Evolutionary conservation across 164 flowering plant species (phyloP).

Genomic region (Nelumbo lutea): DNA sequence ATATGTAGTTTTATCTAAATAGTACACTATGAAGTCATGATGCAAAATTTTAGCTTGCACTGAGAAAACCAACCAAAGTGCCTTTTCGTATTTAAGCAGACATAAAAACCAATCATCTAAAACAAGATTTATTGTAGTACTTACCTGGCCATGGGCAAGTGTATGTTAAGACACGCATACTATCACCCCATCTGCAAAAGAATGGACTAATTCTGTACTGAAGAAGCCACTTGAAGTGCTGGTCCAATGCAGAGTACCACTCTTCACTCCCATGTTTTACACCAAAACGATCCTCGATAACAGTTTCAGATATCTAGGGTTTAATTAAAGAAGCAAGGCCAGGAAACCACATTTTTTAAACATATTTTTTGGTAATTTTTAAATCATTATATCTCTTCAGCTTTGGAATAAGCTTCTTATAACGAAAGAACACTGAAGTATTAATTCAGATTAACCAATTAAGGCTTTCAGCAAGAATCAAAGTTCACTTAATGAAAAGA

Average conservation of each 20-base stretch:
- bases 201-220: conserved; percentile 89
- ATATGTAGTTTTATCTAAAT: neutral
- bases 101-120: neutral
- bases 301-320: conserved; percentile 86
- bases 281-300: conserved; percentile 95
- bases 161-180: conserved; percentile 92
- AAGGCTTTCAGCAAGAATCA: too few species aligned
- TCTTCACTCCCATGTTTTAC: conserved; percentile 79
- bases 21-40: neutral
- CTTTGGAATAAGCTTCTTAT: too few species aligned
- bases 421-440: too few species aligned
- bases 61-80: neutral
- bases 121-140: neutral
- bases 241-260: conserved; percentile 82
- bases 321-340: conserved; percentile 19
- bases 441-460: too few species aligned
- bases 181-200: conserved; percentile 94
- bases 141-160: conserved; percentile 98
- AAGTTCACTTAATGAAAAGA: too few species aligned
- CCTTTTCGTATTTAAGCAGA: neutral
- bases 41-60: neutral
- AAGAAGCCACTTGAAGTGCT: conserved; percentile 94
- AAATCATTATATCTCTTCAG: too few species aligned
- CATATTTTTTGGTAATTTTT: too few species aligned
- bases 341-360: neutral